A percentile compares a stretch with the other conserved stretches of the same genome.
These are phyloP conservation scores for Microbotryum silenes-acaulis DNA, from an alignment of 1,284 basidiomycete species.

Conservation along the genomic window DNA sequence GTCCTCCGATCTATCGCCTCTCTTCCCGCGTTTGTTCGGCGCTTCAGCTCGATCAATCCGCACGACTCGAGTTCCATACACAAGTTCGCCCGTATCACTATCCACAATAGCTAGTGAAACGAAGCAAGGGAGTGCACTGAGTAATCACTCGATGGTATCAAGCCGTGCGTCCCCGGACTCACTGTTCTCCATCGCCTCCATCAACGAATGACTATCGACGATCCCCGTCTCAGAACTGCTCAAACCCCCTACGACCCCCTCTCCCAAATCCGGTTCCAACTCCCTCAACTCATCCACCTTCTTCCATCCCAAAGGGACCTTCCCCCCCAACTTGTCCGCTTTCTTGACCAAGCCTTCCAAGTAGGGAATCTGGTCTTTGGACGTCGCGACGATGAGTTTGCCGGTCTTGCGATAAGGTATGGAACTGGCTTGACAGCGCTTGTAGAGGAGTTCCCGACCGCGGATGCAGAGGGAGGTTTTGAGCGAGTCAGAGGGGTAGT, in stretches of 20 bases:
- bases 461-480: conserved; percentile 82
- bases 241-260: conserved; percentile 62
- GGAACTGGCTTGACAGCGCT: conserved; percentile 57
- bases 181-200: conserved; percentile 32
- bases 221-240: conserved; percentile 86
- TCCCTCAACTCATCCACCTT: conserved; percentile 61
- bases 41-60: conserved; percentile 60
- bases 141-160: conserved; percentile 49
- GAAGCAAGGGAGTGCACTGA: conserved; percentile 48
- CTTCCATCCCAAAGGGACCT: conserved; percentile 62
- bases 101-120: conserved; percentile 54
- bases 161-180: neutral
- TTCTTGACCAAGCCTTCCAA: conserved; percentile 62
- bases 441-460: conserved; percentile 77
- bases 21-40: conserved; percentile 25
- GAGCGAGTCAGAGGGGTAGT: conserved; percentile 72
- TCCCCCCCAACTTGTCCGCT: conserved; percentile 36
- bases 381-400: conserved; percentile 77
- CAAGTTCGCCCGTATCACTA: conserved; percentile 63
- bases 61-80: conserved; percentile 76
- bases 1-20: conserved; percentile 33
- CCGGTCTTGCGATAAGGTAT: conserved; percentile 69
- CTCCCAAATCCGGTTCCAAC: conserved; percentile 73
- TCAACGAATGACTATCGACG: conserved; percentile 66
- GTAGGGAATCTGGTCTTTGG: conserved; percentile 56